Conservation (phyloP, 2,329 filamentous ascomycete species). For the Anthostomella pinea region DNA sequence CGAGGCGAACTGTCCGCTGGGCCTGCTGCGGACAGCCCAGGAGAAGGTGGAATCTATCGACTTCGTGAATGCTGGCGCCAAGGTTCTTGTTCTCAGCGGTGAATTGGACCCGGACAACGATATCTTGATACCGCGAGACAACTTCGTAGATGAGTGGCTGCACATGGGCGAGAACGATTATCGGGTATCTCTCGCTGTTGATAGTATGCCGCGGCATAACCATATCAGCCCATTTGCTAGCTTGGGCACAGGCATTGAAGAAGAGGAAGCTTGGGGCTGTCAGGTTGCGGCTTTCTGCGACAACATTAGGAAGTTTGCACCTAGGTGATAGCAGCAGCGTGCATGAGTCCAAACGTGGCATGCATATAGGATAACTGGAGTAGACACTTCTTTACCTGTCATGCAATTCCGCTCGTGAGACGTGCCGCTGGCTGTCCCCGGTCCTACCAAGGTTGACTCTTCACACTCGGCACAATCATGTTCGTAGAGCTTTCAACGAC, state of each 20-base stretch:
- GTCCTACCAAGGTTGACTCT: no score
- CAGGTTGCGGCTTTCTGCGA: conserved; percentile 24
- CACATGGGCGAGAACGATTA: conserved; percentile 12
- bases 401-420: no score
- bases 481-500: no score
- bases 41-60: conserved; percentile 6
- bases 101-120: conserved; percentile 28
- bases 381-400: no score
- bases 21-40: conserved; percentile 19
- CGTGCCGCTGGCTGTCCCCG: conserved; percentile 65
- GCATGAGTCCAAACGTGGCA: no score
- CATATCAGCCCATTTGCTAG: conserved; percentile 29
- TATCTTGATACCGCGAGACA: conserved; percentile 16
- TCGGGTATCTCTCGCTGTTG: no score
- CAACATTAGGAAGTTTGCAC: no score
- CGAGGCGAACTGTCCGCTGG: no score
- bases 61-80: conserved; percentile 19
- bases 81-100: conserved; percentile 23
- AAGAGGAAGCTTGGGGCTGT: conserved; percentile 30
- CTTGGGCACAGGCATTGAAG: conserved; percentile 27
- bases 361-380: no score
- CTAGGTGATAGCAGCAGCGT: no score
- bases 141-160: conserved; percentile 23
- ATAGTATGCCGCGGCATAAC: conserved; percentile 29
- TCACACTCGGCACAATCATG: no score